Evolutionary conservation across 78 protist genomes (phyloP), one percentile per base, ranked within the genome.

Genomic region (Emiliania huxleyi): DNA sequence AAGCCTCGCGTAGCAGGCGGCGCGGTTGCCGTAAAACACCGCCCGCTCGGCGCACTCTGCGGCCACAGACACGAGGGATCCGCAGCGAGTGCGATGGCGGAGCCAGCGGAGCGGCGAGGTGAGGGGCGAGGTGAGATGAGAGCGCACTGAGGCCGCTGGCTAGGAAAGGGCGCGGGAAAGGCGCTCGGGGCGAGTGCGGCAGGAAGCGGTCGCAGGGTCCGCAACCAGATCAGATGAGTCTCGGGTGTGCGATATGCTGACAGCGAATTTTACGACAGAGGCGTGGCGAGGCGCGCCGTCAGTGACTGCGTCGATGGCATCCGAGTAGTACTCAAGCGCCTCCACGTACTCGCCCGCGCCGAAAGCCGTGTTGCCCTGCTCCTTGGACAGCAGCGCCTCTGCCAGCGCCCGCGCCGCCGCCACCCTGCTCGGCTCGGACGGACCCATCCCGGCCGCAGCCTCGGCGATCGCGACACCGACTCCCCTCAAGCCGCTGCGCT

Each of bases 281-380:
- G 37, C 37, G 11, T 69, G 38, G 5, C 38, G 77, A 12, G 33
- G 77, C 77, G 77, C 77, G 15, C 77, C 4, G 29, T n/a, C n/a
- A n/a, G n/a, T n/a, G n/a, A n/a, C n/a, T n/a, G n/a, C n/a, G n/a
- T 35, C 45, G 62, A 83, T 83, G 15, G 90, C 90, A 25, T 83
- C 69, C 0, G 69, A 5, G 90, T 83, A 83, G 52, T 15, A 37
- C 6, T 83, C 69, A 45, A 46, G 3, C 23, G 90, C 90, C 42
- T 26, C 43, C 29, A 29, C 43, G 40, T 5, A 37, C 48, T 77
- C 49, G 37, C n/a, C 48, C 23, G 44, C 87, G 22, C 15, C 0
- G 87, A 42, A 77, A 23, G 4, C 23, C 15, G 48, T 22, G 19
- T 77, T 77, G 87, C 87, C 85, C 19, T 2, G 48, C 44, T 37